These are phyloP conservation scores for Dryas drummondii DNA, from an alignment of 306 rosid genomes.

Conservation along the genomic window DNA sequence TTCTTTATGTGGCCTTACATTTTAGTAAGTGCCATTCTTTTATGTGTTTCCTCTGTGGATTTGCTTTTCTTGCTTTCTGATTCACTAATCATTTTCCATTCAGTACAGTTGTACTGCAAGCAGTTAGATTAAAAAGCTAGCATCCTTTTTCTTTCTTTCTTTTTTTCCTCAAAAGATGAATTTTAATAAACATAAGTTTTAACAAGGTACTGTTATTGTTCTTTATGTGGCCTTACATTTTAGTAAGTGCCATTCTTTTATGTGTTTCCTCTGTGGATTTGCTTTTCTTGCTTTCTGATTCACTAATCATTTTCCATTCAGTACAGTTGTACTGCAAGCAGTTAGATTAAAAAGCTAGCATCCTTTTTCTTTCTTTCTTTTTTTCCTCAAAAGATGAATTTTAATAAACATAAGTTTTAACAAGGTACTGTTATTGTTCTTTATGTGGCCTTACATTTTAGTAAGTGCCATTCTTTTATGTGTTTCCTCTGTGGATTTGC, in stretches of 20 bases:
- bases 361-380: neutral
- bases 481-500: neutral
- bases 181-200: neutral
- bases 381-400: neutral
- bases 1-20: conserved; percentile 18
- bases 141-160: neutral
- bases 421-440: conserved; percentile 54
- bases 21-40: conserved; percentile 13
- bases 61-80: conserved; percentile 7
- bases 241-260: conserved; percentile 7
- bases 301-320: neutral
- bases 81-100: neutral
- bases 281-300: conserved; percentile 12
- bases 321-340: neutral
- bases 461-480: conserved; percentile 8
- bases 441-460: conserved; percentile 18
- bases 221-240: conserved; percentile 19
- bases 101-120: neutral
- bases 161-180: neutral
- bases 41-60: neutral
- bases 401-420: no score
- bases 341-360: neutral
- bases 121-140: neutral
- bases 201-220: conserved; percentile 55
- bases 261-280: neutral